Percentiles rank a stretch among this genome's conserved stretches.
These are phyloP conservation scores for Podospora australis DNA, from an alignment of 495 filamentous ascomycete species.

Conservation along the genomic window DNA sequence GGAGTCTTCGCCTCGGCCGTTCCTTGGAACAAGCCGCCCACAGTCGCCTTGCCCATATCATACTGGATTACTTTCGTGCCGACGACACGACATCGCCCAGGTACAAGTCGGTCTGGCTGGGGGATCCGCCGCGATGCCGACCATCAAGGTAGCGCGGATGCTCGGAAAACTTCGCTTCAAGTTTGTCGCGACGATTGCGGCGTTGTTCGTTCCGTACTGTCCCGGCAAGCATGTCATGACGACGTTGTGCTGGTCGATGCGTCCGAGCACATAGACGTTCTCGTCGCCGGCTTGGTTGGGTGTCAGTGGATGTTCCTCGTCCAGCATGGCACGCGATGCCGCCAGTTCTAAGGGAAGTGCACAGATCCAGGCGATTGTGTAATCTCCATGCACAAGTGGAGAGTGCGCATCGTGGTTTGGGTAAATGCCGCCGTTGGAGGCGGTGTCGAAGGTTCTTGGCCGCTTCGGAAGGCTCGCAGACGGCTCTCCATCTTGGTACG, in stretches of 20 bases:
- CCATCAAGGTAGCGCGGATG: slow-evolving; percentile 28
- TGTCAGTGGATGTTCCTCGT: slow-evolving; percentile 1
- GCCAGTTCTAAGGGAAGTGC: slow-evolving; percentile 7
- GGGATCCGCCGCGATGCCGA: slow-evolving; percentile 41
- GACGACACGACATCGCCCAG: slow-evolving; percentile 43
- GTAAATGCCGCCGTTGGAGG: neutral
- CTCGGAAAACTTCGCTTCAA: slow-evolving; percentile 28
- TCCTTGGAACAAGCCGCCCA: slow-evolving; percentile 1
- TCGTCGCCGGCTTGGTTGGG: slow-evolving; percentile 14
- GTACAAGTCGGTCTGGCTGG: slow-evolving; percentile 28
- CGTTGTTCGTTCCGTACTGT: slow-evolving; percentile 23
- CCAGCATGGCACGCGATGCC: slow-evolving; percentile 10
- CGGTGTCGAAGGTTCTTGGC: neutral
- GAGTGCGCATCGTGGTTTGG: neutral
- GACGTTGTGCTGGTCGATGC: slow-evolving; percentile 35
- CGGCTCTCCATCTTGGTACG: neutral
- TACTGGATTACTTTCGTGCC: slow-evolving; percentile 39
- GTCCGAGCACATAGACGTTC: slow-evolving; percentile 32
- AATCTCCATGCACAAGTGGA: slow-evolving; percentile 5
- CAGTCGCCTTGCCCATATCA: slow-evolving; percentile 19
- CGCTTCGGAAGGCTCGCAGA: neutral
- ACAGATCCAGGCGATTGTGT: slow-evolving; percentile 13
- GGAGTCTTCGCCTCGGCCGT: slow-evolving; percentile 7
- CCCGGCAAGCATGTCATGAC: slow-evolving; percentile 40
- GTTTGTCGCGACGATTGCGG: slow-evolving; percentile 28